Base-by-base conservation (phyloP, 2,329 filamentous ascomycete species). In the Hymenoscyphus infarciens region DNA sequence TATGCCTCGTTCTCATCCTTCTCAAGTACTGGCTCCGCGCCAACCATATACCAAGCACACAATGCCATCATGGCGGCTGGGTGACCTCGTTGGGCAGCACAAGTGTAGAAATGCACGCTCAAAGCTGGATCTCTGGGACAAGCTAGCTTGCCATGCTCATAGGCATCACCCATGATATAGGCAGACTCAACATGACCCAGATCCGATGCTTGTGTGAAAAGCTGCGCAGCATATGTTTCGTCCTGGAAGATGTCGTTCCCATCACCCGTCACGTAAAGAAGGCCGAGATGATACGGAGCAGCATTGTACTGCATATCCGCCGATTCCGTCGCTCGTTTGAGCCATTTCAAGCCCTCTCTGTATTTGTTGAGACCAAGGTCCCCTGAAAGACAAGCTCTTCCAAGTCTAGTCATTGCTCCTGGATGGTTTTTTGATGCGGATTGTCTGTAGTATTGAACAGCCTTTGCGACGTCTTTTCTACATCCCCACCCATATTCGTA, bases 401-500 rank as follows among this genome's bases (percentile, higher is more conserved):
- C 94, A 59, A 99, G 84, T 62, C 95, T 88, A 61, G 92, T 91
- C 84, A 97, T 97, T 57, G 95, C 94, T 57, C 95, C 95, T 0
- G 95, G 95, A 72, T 99, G 95, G 64, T 92, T 91, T 76, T 97
- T 98, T 6, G 93, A 91, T 1, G 95, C 93, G 10, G 93, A 90
- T 66, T 90, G 88, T 61, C 94, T 88, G 73, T 97, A 90, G 75
- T 95, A 99, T 74, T 98, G 93, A 1, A 96, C 90, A 53, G 95
- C 94, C 77, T 97, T 97, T 57, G 89, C 86, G 62, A 90, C 89
- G 72, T 97, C 92, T 72, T 92, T 92, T 62, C 92, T 87, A 72
- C 89, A 96, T 49, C 95, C 95, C 95, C 95, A 99, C 66, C 93
- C 95, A 76, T 97, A 98, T 76, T 99, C 95, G 78, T 98, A 98